A percentile compares a stretch with the other conserved stretches of the same genome.
These are phyloP conservation scores for Apiospora marii DNA, from an alignment of 2,329 filamentous ascomycete species.

Conservation along the genomic window DNA sequence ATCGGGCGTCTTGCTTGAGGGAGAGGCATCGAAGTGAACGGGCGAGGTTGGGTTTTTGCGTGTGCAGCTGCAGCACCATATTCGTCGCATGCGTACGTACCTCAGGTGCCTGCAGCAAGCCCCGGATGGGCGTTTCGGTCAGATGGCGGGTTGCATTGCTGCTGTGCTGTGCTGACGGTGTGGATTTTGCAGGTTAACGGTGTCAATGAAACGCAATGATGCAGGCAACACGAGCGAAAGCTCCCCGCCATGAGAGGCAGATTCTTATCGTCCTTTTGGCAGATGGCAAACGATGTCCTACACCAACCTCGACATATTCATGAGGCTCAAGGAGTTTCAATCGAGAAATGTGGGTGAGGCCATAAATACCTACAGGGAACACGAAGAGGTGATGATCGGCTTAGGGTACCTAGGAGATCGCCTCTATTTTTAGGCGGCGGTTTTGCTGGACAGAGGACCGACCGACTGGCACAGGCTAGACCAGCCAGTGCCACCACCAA, in stretches of 20 bases:
- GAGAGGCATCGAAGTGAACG: not conserved
- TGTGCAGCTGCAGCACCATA: not conserved
- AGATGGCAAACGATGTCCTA: not conserved
- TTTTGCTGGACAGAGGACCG: constrained; percentile 3
- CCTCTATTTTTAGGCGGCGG: constrained; percentile 17
- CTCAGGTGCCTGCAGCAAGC: not conserved
- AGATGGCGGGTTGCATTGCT: constrained; percentile 21
- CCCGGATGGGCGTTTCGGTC: not conserved
- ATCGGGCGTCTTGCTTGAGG: not conserved
- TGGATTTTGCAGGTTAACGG: not conserved
- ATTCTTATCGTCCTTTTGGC: not conserved
- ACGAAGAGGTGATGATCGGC: constrained; percentile 14
- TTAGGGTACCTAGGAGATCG: not conserved
- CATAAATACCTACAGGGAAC: constrained; percentile 2
- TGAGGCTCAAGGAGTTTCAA: not conserved
- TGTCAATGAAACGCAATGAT: constrained; percentile 9
- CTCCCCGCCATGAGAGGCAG: not conserved
- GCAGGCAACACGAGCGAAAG: not conserved
- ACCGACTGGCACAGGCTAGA: not conserved
- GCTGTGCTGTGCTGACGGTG: not conserved
- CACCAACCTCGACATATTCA: not conserved
- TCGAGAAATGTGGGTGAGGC: constrained; percentile 11
- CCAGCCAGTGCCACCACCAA: not conserved
- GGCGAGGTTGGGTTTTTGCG: not conserved
- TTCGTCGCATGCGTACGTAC: not conserved